Base-by-base conservation (phyloP, 1,139 yeast genomes). In the Kurtzmaniella natalensis region DNA sequence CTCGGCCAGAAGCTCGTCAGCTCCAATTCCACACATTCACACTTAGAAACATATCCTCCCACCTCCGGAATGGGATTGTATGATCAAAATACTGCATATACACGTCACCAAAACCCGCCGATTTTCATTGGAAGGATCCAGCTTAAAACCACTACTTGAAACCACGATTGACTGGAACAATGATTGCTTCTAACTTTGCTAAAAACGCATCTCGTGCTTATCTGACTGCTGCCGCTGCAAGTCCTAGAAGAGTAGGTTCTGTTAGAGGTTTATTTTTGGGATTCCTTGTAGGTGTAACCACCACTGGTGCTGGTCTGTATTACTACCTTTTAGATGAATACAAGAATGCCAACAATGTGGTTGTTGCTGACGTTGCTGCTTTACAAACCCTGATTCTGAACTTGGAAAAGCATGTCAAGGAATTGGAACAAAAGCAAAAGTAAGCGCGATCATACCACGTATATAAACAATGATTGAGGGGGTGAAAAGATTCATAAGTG, bases 311-410 rank as follows among this genome's bases (percentile, higher is more conserved):
- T 36, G 85, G 76, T 7, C 79, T 92, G 9, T 86, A 85, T 64
- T 81, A 77, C 57, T 86, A 84, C 58, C 67, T 85, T 45, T 62
- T 85, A 40, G 94, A 84, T 49, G 86, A 83, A 57, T 84, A 83
- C 70, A 78, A 81, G 51, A 64, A 72, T 39, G 76, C 92, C 47
- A 83, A 81, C 56, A 72, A 72, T 46, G 84, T 82, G 16, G 76
- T 86, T 39, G 73, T 84, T 38, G 76, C 86, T 34, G 95, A 86
- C 51, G 84, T 86, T 18, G 66, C 83, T 39, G 64, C 80, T 20
- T 74, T 86, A 52, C 85, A 82, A 46, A 72, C 70, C 47, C 77
- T 88, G 18, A 77, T 86, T 41, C 67, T 74, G 47, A 70, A 70
- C 42, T 73, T 86, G 55, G 94, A 83, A 55, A 71, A 74, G 44